Evolutionary conservation across 192 early-diverging fungal species (phyloP).

Genomic region (Coemansia sp.): DNA sequence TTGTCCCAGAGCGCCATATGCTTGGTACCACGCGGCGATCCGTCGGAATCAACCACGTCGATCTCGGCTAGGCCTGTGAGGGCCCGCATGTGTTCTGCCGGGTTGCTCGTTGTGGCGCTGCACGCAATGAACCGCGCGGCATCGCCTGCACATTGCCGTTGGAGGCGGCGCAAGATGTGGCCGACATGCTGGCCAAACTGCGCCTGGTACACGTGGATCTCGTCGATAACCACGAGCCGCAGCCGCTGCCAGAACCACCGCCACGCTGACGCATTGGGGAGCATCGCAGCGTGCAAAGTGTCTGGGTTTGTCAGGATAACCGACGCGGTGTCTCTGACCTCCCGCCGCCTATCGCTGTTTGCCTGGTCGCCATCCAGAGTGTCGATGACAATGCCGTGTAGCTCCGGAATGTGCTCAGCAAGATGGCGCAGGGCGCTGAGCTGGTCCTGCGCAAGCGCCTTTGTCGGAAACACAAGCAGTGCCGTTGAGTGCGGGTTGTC

Average conservation of each 20-base stretch:
- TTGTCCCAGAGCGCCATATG: constrained; percentile 26
- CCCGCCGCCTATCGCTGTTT: neutral
- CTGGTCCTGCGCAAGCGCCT: constrained; percentile 83
- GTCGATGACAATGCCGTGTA: constrained; percentile 37
- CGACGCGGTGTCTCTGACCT: constrained; percentile 55
- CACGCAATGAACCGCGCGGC: constrained; percentile 62
- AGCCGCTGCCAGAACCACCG: constrained; percentile 55
- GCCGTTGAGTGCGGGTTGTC: constrained; percentile 36
- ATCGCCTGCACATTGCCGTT: constrained; percentile 21
- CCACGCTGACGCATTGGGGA: constrained; percentile 60
- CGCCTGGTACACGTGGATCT: constrained; percentile 70
- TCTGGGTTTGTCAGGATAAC: constrained; percentile 84
- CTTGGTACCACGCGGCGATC: constrained; percentile 25
- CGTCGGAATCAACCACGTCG: constrained; percentile 12
- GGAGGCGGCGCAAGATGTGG: constrained; percentile 64
- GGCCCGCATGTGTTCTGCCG: constrained; percentile 24
- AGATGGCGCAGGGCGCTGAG: constrained; percentile 51
- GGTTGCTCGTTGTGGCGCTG: constrained; percentile 71
- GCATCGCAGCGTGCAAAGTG: constrained; percentile 69
- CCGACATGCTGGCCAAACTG: constrained; percentile 68
- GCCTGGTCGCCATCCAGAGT: constrained; percentile 25
- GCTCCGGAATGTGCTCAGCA: constrained; percentile 16
- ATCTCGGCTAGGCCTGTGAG: constrained; percentile 7
- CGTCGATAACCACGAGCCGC: constrained; percentile 70
- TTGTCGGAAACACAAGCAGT: constrained; percentile 76